Conservation (phyloP, 208 protist genomes). For the Tritrichomonas foetus region DNA sequence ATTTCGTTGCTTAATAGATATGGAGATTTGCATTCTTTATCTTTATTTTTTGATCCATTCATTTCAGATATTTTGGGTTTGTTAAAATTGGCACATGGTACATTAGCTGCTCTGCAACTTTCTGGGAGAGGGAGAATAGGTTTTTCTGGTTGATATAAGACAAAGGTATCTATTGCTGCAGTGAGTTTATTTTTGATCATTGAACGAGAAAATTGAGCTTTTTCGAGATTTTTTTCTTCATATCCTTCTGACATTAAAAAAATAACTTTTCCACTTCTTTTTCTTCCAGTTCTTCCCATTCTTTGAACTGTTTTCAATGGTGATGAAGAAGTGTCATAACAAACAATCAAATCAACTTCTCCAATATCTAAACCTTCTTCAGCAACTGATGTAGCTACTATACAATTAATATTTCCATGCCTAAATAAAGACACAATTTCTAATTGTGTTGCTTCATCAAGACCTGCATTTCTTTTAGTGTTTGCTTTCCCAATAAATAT, state of each 20-base stretch:
- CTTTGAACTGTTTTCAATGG: conserved; percentile 50
- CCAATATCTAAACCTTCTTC: conserved; percentile 63
- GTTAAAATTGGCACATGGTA: not conserved
- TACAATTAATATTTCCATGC: conserved; percentile 48
- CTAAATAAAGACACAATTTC: conserved; percentile 43
- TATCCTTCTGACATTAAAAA: not conserved
- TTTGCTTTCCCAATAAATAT: not conserved
- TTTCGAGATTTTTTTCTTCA: not conserved
- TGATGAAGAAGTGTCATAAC: conserved; percentile 49
- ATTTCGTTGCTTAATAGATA: not conserved
- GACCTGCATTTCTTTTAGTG: not conserved
- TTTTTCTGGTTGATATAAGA: not conserved
- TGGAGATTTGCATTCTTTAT: not conserved
- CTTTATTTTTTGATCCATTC: not conserved
- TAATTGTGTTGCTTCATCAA: not conserved
- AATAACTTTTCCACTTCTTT: not conserved
- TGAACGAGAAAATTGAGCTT: not conserved
- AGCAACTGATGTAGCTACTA: conserved; percentile 56
- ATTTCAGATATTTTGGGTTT: not conserved
- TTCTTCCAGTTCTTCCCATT: conserved; percentile 58
- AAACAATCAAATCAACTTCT: conserved; percentile 59
- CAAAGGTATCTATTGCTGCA: not conserved
- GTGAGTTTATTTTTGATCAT: not conserved
- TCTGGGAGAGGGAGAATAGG: not conserved
- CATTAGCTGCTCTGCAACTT: not conserved